These are phyloP conservation scores for Saccharomycopsis malanga DNA, from an alignment of 805 yeast genomes.

Conservation along the genomic window DNA sequence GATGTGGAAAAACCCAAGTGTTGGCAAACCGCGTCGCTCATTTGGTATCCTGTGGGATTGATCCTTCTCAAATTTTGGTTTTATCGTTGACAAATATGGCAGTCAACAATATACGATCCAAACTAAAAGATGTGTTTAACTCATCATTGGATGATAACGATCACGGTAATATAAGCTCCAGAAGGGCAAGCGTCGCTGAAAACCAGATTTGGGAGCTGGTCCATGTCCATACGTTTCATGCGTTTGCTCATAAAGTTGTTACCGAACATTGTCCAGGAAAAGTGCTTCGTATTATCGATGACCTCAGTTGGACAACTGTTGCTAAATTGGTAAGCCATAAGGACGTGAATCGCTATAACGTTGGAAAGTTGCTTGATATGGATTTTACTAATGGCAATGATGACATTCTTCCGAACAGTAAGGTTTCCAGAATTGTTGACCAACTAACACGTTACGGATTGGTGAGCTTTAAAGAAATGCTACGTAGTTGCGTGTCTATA, in stretches of 20 bases:
- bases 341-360: neutral
- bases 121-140: constrained; percentile 31
- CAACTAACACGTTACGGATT: neutral
- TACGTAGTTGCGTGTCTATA: neutral
- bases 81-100: constrained; percentile 66
- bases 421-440: neutral
- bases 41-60: constrained; percentile 22
- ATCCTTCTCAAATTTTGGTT: constrained; percentile 51
- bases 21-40: constrained; percentile 1
- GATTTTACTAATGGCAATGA: neutral
- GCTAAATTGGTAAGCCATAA: constrained; percentile 25
- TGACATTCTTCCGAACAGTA: neutral
- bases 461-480: constrained; percentile 4
- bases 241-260: constrained; percentile 47
- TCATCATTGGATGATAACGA: constrained; percentile 9
- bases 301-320: constrained; percentile 44
- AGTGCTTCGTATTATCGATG: constrained; percentile 42
- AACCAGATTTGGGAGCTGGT: constrained; percentile 23
- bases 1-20: constrained; percentile 21
- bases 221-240: constrained; percentile 54
- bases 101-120: constrained; percentile 40
- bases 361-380: neutral
- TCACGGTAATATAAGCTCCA: neutral
- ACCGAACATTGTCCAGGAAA: constrained; percentile 29
- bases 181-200: neutral